phyloP scores from a whole-genome alignment of 1,284 basidiomycete species.

The Phellopilus nigrolimitatus region DNA sequence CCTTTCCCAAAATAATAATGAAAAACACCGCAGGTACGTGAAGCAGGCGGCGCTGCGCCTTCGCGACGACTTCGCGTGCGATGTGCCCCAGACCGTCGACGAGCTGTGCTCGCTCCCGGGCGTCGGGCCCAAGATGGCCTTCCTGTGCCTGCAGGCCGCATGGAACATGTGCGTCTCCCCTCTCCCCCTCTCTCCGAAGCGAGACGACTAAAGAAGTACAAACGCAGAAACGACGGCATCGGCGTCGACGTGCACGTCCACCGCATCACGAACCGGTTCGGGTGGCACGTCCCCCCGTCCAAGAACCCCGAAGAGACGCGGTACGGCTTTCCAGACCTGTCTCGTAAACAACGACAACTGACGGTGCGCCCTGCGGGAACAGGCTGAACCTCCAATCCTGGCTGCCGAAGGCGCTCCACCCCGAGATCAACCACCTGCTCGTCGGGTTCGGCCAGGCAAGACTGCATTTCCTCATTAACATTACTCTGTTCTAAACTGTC shows the following conservation, averaged over 20 bases:
- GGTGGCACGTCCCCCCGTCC: conserved; percentile 85
- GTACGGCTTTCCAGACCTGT: conserved; percentile 36
- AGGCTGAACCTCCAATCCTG: conserved; percentile 88
- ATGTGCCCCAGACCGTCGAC: conserved; percentile 84
- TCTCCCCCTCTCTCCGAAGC: neutral
- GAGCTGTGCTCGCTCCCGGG: conserved; percentile 81
- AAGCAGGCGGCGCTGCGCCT: conserved; percentile 66
- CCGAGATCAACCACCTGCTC: conserved; percentile 82
- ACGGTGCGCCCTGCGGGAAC: too few species aligned
- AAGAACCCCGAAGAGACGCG: conserved; percentile 87
- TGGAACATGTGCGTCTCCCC: conserved; percentile 75
- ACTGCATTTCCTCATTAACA: conserved; percentile 4
- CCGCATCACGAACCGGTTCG: conserved; percentile 86
- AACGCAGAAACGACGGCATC: conserved; percentile 80
- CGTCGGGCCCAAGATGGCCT: conserved; percentile 93
- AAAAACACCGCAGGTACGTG: conserved; percentile 49
- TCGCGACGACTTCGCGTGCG: conserved; percentile 66
- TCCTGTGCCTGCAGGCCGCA: conserved; percentile 75
- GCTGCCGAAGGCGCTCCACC: conserved; percentile 77
- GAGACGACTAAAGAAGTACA: neutral
- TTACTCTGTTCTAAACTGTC: neutral
- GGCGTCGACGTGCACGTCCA: conserved; percentile 97
- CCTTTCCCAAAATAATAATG: too few species aligned
- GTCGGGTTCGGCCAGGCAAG: conserved; percentile 90
- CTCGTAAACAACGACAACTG: too few species aligned